Evolutionary conservation across 352 stramenopile genomes (phyloP).

Genomic region (Pythium aphanidermatum): DNA sequence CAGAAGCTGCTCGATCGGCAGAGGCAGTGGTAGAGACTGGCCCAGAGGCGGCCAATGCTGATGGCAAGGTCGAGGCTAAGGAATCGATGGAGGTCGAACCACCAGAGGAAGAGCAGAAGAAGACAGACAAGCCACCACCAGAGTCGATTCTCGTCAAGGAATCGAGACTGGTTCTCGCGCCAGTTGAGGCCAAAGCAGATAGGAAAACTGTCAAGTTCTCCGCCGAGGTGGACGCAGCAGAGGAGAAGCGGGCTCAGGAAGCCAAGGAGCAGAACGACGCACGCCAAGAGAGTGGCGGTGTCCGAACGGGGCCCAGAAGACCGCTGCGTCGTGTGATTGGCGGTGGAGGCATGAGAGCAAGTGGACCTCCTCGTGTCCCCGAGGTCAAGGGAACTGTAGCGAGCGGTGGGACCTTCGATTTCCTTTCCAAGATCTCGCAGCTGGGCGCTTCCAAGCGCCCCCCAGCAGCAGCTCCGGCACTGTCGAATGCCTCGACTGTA

Average conservation of each 20-base stretch:
- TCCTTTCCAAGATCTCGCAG: slow-evolving; percentile 73
- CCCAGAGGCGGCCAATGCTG: no score
- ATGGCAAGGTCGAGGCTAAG: neutral
- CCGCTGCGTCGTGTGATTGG: slow-evolving; percentile 15
- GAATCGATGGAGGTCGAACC: neutral
- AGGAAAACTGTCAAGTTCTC: slow-evolving; percentile 71
- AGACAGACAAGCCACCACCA: slow-evolving; percentile 6
- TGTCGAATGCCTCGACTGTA: slow-evolving; percentile 1
- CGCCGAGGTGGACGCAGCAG: slow-evolving; percentile 15
- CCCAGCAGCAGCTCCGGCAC: neutral
- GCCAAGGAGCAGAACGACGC: neutral
- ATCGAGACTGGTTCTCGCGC: slow-evolving; percentile 14
- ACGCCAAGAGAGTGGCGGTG: neutral
- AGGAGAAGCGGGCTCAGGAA: slow-evolving; percentile 3
- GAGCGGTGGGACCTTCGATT: slow-evolving; percentile 78
- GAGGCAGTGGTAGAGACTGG: neutral
- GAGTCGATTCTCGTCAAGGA: slow-evolving; percentile 16
- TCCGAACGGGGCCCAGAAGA: slow-evolving; percentile 22
- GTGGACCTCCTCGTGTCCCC: slow-evolving; percentile 11
- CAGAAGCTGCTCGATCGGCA: slow-evolving; percentile 3
- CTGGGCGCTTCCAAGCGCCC: slow-evolving; percentile 23
- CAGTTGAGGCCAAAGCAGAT: slow-evolving; percentile 5
- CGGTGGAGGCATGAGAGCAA: slow-evolving; percentile 18
- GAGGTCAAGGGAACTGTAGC: slow-evolving; percentile 64
- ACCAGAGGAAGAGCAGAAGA: neutral